Base-by-base conservation (phyloP, 148 eudicot species). In the Linanthus parryae region DNA sequence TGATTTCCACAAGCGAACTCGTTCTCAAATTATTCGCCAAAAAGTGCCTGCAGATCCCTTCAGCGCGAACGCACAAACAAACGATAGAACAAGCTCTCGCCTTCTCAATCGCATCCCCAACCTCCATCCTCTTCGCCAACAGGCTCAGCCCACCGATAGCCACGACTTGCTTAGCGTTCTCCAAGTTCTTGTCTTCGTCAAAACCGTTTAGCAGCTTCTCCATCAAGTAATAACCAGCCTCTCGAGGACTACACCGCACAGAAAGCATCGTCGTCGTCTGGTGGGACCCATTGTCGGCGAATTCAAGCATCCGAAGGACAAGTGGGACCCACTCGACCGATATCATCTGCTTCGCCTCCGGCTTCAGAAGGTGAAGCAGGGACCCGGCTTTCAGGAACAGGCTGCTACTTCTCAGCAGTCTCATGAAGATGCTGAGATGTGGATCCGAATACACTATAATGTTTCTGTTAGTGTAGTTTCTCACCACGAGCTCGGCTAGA, bases 301-400 rank as follows among this genome's bases (percentile, higher is more conserved):
- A 73, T 36, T 77, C 78, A 8, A 77, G 29, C 35, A 77, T 78
- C 3, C 75, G 69, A 22, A 77, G 75, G 16, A 73, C 73, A 33
- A 73, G 19, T 34, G 82, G 82, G 40, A 77, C 43, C 82, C 82
- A 77, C 26, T 77, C 78, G 7, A 31, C 52, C 22, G 82, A 68
- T 46, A 47, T 51, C 82, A 77, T 62, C 54, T 73, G 78, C 37
- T 63, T 66, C 3, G 78, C 82, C 57, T 66, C 57, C 4, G 78
- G 78, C 49, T 68, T 73, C 60, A 69, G 55, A 30, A 73, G 53
- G 57, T 69, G 66, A 33, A 77, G 82, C 26, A 77, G 44, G 20
- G 58, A 39, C 13, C 75, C 69, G 24, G 75, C 72, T 63, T 73
- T 77, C 34, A 77, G 62, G 49, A 77, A 77, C 15, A 77, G 54